Base-by-base conservation (phyloP, 2,329 filamentous ascomycete genomes). In the Paecilomyces sp. region DNA sequence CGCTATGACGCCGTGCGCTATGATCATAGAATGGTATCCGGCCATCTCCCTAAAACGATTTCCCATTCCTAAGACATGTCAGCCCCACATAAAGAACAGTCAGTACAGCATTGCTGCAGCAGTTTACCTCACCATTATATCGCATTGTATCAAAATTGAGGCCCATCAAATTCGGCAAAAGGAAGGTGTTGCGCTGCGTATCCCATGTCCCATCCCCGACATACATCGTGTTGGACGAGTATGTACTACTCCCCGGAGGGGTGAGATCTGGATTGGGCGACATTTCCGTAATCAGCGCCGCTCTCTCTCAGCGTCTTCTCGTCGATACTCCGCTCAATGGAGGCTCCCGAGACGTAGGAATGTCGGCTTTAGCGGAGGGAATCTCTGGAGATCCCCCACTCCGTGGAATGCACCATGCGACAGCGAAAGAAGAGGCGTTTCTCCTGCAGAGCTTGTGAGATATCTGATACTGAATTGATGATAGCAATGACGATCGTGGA, bases 201-300 rank as follows among this genome's bases (percentile, higher is more conserved):
- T 88, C 84, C 85, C 85, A 88, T 64, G 85, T 88, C 50, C 85
- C 85, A 74, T 88, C 85, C 56, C 85, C 85, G 56, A 88, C 85
- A 68, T 82, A 80, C 74, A 88, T 77, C 51, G 83, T 85, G 71
- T 82, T 78, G 54, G 85, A 87, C 51, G 80, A 74, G 72, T 88
- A 88, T 34, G 80, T 82, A 69, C 83, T 85, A 73, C 81, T 84
- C 65, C 85, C 85, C 3, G 85, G 77, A 34, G 83, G 77, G 55
- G 84, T 80, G 15, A 87, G 78, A 31, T 69, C 71, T 25, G 71
- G 69, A 65, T 72, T 68, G 30, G 67, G 62, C 60, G 66, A 60
- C 74, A 76, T 76, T 67, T 60, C 15, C 57, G 56, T 55, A n/a
- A 22, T 47, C 41, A 18, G n/a, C 41, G 6, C 41, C 41, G n/a